Conservation (phyloP, 257 asterid species). For the Solanum etuberosum region DNA sequence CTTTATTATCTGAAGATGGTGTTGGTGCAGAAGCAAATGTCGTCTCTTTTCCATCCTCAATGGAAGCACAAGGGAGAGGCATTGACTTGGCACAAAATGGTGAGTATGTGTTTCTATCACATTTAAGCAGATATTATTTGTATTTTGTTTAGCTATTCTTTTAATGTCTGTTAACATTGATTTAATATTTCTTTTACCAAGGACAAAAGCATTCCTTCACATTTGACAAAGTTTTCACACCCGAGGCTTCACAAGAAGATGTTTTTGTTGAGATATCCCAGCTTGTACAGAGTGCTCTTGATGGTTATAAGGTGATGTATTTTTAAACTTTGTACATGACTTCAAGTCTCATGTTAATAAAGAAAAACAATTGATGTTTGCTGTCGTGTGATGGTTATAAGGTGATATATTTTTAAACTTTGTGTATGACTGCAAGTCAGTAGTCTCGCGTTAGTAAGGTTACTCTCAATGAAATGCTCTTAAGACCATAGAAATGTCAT, state of each 20-base stretch:
- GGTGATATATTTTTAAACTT: slow-evolving; percentile 28
- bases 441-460: background rate
- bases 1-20: slow-evolving; percentile 65
- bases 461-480: background rate
- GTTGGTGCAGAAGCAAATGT: slow-evolving; percentile 49
- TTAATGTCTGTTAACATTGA: background rate
- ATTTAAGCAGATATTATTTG: background rate
- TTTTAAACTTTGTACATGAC: background rate
- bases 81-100: slow-evolving; percentile 79
- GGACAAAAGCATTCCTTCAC: slow-evolving; percentile 85
- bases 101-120: slow-evolving; percentile 5
- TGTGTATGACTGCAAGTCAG: background rate
- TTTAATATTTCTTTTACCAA: slow-evolving; percentile 8
- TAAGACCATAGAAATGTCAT: background rate
- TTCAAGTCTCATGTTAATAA: background rate
- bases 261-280: slow-evolving; percentile 95
- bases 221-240: slow-evolving; percentile 78
- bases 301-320: slow-evolving; percentile 77
- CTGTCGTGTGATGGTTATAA: slow-evolving; percentile 62
- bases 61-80: slow-evolving; percentile 64
- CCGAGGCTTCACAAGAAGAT: slow-evolving; percentile 75
- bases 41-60: slow-evolving; percentile 62
- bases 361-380: background rate
- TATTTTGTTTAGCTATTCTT: background rate
- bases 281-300: slow-evolving; percentile 97